phyloP scores from a whole-genome alignment of 2,329 filamentous ascomycete species.

The Alternaria novae-zelandiae region DNA sequence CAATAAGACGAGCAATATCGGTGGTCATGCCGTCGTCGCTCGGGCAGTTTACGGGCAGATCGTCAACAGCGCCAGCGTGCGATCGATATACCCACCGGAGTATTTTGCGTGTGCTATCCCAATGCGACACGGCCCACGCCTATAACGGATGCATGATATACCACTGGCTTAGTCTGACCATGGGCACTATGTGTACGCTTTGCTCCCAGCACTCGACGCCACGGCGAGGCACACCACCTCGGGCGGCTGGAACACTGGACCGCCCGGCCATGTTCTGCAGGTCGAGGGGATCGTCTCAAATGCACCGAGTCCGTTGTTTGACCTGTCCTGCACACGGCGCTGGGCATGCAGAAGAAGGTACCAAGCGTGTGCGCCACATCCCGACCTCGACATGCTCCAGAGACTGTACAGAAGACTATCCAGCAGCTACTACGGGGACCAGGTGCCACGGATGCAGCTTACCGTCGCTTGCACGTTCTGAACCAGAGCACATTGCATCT shows the following conservation, averaged over 20 bases:
- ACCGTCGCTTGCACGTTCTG: slow-evolving; percentile 17
- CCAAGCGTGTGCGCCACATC: background rate
- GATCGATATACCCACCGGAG: slow-evolving; percentile 45
- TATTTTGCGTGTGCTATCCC: slow-evolving; percentile 38
- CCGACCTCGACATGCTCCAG: background rate
- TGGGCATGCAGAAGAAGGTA: slow-evolving; percentile 5
- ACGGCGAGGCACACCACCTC: slow-evolving; percentile 27
- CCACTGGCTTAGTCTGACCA: slow-evolving; percentile 30
- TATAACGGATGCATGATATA: slow-evolving; percentile 32
- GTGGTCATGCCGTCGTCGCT: slow-evolving; percentile 27
- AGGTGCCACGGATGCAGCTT: slow-evolving; percentile 26
- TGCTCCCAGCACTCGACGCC: slow-evolving; percentile 33
- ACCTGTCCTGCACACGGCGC: slow-evolving; percentile 21
- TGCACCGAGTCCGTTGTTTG: slow-evolving; percentile 39
- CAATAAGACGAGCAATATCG: slow-evolving; percentile 29
- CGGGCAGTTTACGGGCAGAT: slow-evolving; percentile 47
- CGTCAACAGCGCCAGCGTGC: slow-evolving; percentile 37
- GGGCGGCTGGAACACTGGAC: slow-evolving; percentile 25
- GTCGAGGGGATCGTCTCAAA: slow-evolving; percentile 26
- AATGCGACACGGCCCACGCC: slow-evolving; percentile 28
- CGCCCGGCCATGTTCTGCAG: slow-evolving; percentile 23
- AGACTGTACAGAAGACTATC: slow-evolving; percentile 9
- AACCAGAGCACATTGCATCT: slow-evolving; percentile 29
- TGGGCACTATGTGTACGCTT: slow-evolving; percentile 26
- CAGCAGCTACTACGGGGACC: slow-evolving; percentile 10